Percentiles rank a stretch among this genome's conserved stretches.
These are phyloP conservation scores for Fusarium compactum DNA, from an alignment of 2,329 filamentous ascomycete species.

Conservation along the genomic window DNA sequence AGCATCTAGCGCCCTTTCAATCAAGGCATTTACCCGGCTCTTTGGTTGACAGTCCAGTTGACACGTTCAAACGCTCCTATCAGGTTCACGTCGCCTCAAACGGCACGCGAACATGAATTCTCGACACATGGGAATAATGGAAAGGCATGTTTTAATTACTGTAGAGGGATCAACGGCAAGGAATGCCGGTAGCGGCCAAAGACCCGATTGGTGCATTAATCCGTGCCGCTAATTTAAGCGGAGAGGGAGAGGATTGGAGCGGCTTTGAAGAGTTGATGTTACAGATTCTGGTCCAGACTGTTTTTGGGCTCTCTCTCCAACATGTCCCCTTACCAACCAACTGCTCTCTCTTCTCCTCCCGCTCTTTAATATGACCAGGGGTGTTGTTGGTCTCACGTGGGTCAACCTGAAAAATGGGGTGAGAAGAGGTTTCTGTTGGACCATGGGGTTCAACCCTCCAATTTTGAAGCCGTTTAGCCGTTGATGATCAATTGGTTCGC, in stretches of 20 bases:
- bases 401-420: slow-evolving; percentile 4
- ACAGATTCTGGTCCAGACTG: slow-evolving; percentile 8
- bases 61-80: background rate
- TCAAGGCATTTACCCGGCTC: background rate
- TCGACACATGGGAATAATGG: background rate
- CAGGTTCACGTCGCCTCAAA: background rate
- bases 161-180: slow-evolving; percentile 32
- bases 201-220: slow-evolving; percentile 32
- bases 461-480: slow-evolving; percentile 22
- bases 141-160: background rate
- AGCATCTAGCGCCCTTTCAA: background rate
- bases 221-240: background rate
- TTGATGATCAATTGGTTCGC: slow-evolving; percentile 15
- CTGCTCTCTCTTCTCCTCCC: background rate
- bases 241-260: slow-evolving; percentile 13
- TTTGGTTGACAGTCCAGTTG: background rate
- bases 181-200: slow-evolving; percentile 9
- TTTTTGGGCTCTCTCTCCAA: background rate
- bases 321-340: background rate
- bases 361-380: background rate
- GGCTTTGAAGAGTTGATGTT: slow-evolving; percentile 12
- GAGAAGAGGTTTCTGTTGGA: slow-evolving; percentile 1
- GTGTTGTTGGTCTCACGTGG: slow-evolving; percentile 12
- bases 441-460: slow-evolving; percentile 20
- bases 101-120: background rate